Evolutionary conservation across 345 rosid species (phyloP), one percentile per base, ranked within the genome.

Genomic region (Sonneratia alba): DNA sequence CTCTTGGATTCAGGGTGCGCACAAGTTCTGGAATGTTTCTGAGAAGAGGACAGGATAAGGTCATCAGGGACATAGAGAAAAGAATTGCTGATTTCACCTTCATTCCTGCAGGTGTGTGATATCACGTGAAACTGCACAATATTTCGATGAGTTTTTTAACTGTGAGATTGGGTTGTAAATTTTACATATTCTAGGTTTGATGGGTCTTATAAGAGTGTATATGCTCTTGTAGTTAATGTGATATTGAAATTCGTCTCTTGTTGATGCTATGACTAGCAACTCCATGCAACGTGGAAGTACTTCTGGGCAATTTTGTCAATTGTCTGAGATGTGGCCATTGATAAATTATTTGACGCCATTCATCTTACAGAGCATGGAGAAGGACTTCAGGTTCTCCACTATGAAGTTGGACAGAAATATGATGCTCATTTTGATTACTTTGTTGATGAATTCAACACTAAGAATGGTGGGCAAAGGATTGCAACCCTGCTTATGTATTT

Each of bases 401-500:
- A 94, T 22, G 96, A 90, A 87, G 87, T 59, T 75, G 98, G 93
- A 59, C 95, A 94, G 80, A 91, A 88, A 82, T 91, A 94, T 47
- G 97, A 87, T 62, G 82, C 98, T 68, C 98, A 91, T 73, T 85
- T 68, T 74, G 97, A 94, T 85, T 94, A 90, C 86, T 94, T 94
- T 81, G 89, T 88, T 77, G 98, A 94, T 66, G 88, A 85, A 78
- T 90, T 87, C 81, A 94, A 88, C 79, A 86, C 91, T 37, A 91
- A 85, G 76, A 83, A 90, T 72, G 98, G 97, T 62, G 98, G 95
- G 70, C 96, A 91, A 78, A 84, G 98, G 57, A 85, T 90, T 80
- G 97, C 98, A 47, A 94, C 96, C 10, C 53, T 94, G 83, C 92
- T 94, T 77, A 91, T 94, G 95, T 90, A 94, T 85, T 75, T 94